These are phyloP conservation scores for Trichoderma oligosporum DNA, from an alignment of 2,329 filamentous ascomycete species.

Conservation along the genomic window DNA sequence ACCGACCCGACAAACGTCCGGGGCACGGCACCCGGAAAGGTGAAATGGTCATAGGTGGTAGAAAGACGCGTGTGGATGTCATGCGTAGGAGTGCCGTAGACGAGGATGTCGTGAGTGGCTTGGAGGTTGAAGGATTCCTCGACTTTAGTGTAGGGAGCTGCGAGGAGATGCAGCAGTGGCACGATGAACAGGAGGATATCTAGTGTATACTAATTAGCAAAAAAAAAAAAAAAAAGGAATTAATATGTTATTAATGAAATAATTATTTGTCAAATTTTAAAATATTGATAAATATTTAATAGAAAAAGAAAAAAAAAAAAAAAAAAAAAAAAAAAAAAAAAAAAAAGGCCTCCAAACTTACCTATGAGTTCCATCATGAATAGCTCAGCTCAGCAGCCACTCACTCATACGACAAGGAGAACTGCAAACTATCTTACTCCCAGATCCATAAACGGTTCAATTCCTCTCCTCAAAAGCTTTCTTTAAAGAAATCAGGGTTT, in stretches of 20 bases:
- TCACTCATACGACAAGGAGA: neutral
- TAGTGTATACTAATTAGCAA: no score
- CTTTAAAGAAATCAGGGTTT: no score
- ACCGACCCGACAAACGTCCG: slow-evolving; percentile 84
- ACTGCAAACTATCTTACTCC: neutral
- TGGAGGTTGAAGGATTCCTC: slow-evolving; percentile 99
- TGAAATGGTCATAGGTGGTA: slow-evolving; percentile 77
- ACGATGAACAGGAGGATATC: slow-evolving; percentile 47
- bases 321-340: no score
- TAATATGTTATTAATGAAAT: no score
- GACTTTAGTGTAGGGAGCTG: slow-evolving; percentile 90
- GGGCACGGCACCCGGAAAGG: slow-evolving; percentile 87
- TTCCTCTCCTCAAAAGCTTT: no score
- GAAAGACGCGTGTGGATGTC: slow-evolving; percentile 53
- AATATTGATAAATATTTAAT: no score
- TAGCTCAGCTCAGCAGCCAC: neutral
- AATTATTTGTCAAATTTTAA: no score
- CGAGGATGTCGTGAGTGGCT: slow-evolving; percentile 83
- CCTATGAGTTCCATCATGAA: slow-evolving; percentile 8
- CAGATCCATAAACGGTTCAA: no score
- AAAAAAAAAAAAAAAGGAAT: no score
- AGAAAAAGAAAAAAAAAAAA: no score
- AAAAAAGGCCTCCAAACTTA: neutral
- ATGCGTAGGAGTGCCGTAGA: slow-evolving; percentile 67
- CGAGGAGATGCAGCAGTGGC: slow-evolving; percentile 64